phyloP scores from a whole-genome alignment of 2,329 filamentous ascomycete species.

The Monosporascus sp. region DNA sequence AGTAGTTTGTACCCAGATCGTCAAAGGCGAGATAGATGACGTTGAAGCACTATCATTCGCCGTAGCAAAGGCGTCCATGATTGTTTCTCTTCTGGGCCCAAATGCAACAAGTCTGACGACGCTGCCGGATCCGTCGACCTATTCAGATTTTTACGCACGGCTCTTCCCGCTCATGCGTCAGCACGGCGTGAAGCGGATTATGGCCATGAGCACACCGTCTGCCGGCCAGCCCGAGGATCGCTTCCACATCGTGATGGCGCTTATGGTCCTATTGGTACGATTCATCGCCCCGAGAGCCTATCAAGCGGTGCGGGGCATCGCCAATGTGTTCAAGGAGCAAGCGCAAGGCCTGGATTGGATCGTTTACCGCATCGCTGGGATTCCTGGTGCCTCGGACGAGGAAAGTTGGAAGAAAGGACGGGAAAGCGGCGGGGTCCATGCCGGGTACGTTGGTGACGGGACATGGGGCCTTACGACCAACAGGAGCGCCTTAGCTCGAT shows the following conservation, averaged over 20 bases:
- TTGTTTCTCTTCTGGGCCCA: constrained; percentile 21
- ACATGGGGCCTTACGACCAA: constrained; percentile 12
- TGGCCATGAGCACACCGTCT: constrained; percentile 30
- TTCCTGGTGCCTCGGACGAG: constrained; percentile 22
- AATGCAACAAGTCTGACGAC: not conserved
- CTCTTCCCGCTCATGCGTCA: constrained; percentile 23
- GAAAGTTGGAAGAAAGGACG: constrained; percentile 24
- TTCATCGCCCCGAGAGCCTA: constrained; percentile 11
- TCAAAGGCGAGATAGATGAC: constrained; percentile 21
- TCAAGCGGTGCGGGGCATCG: constrained; percentile 14
- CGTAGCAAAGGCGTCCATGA: constrained; percentile 6
- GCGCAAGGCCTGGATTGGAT: constrained; percentile 24
- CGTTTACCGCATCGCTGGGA: constrained; percentile 19
- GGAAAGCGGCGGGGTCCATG: constrained; percentile 15
- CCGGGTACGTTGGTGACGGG: constrained; percentile 14
- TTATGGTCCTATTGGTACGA: constrained; percentile 7
- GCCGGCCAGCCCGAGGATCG: constrained; percentile 19
- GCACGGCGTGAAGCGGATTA: constrained; percentile 26
- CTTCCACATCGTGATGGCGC: constrained; percentile 9
- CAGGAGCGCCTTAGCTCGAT: constrained; percentile 19
- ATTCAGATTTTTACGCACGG: constrained; percentile 11
- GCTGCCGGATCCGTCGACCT: constrained; percentile 1
- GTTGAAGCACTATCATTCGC: constrained; percentile 7
- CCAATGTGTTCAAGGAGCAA: constrained; percentile 14
- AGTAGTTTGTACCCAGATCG: constrained; percentile 8